A percentile compares a stretch with the other conserved stretches of the same genome.
These are phyloP conservation scores for Solanum corneliomulleri DNA, from an alignment of 257 asterid species.

Conservation along the genomic window DNA sequence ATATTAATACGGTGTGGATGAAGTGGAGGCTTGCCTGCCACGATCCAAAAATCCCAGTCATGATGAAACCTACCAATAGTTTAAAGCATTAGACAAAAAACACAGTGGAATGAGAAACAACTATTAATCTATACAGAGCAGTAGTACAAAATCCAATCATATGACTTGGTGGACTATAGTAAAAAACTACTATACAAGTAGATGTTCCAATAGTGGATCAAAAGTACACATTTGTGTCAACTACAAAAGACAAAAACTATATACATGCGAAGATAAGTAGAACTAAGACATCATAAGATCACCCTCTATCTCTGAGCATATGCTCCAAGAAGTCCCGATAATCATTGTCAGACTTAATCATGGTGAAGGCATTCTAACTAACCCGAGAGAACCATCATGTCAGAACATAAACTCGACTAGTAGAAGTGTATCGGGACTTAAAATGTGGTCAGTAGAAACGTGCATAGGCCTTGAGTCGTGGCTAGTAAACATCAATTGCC, in stretches of 20 bases:
- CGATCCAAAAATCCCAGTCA: not conserved
- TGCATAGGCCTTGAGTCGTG: not conserved
- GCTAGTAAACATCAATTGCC: too few species aligned
- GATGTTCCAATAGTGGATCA: not conserved
- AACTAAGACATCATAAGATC: too few species aligned
- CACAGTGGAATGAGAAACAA: not conserved
- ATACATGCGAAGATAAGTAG: too few species aligned
- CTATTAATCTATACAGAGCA: not conserved
- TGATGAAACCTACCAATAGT: not conserved
- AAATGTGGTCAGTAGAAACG: not conserved
- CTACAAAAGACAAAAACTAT: not conserved
- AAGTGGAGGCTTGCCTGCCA: not conserved
- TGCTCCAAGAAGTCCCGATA: not conserved
- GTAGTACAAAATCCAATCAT: not conserved
- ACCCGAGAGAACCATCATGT: not conserved
- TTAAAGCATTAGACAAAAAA: too few species aligned
- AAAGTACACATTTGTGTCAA: not conserved
- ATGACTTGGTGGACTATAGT: not conserved
- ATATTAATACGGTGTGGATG: not conserved
- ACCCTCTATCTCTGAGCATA: not conserved
- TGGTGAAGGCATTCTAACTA: not conserved
- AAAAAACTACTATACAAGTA: not conserved
- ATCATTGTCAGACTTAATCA: not conserved
- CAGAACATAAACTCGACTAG: not conserved
- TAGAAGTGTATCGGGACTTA: too few species aligned